Evolutionary conservation across 2,329 filamentous ascomycete species (phyloP).

Genomic region (Diaporthe velutina): DNA sequence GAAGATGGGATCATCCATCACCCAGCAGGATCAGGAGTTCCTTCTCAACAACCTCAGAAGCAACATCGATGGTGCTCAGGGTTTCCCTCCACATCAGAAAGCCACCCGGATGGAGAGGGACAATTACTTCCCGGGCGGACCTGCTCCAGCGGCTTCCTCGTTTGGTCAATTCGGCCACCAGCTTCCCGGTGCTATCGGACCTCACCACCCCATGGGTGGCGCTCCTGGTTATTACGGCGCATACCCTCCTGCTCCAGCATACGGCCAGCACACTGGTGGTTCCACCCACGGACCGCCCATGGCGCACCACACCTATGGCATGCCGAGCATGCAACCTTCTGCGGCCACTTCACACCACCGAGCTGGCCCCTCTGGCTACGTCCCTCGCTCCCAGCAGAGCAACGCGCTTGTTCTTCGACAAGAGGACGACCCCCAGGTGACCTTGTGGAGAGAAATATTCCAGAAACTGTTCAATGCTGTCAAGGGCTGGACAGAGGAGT

Average conservation of each 20-base stretch:
- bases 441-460: slow-evolving; percentile 37
- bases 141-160: background rate
- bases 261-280: slow-evolving; percentile 13
- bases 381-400: background rate
- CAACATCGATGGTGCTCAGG: background rate
- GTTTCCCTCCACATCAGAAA: background rate
- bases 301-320: slow-evolving; percentile 5
- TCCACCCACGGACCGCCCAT: slow-evolving; percentile 9
- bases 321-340: background rate
- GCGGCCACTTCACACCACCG: background rate
- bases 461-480: slow-evolving; percentile 32
- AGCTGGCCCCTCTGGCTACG: slow-evolving; percentile 1
- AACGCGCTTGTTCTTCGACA: slow-evolving; percentile 36
- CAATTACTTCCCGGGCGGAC: slow-evolving; percentile 4
- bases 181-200: background rate
- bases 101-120: slow-evolving; percentile 21
- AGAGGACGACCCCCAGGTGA: slow-evolving; percentile 32
- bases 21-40: slow-evolving; percentile 36
- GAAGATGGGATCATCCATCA: slow-evolving; percentile 26
- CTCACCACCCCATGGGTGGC: slow-evolving; percentile 7
- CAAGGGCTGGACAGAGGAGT: slow-evolving; percentile 46
- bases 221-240: slow-evolving; percentile 21
- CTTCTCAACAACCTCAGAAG: slow-evolving; percentile 37
- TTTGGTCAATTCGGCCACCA: slow-evolving; percentile 23
- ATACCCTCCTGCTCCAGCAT: slow-evolving; percentile 16